Base-by-base conservation (phyloP, 306 rosid species). In the Pueraria montana region DNA sequence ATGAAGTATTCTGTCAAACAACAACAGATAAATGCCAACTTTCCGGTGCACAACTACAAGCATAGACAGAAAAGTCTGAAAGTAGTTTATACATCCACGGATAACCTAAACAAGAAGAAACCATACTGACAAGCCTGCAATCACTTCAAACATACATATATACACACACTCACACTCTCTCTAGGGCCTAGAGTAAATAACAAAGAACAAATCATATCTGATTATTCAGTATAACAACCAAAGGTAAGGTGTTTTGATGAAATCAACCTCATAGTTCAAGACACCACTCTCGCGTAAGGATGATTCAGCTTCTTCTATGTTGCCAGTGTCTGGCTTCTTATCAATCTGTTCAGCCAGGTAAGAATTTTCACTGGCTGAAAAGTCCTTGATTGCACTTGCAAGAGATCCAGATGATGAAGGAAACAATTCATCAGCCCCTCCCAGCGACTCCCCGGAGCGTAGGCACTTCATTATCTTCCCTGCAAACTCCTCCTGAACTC, bases 241-340 rank as follows among this genome's bases (percentile, higher is more conserved):
- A 86, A 55, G 20, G 65, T 10, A 74, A 43, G 63, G 68, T 46
- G 75, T 69, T 77, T 17, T 8, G 34, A 81, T 61, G 77, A 66
- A 69, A 85, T 91, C 36, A 75, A 96, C 99, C 97, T 96, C 98
- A 52, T 96, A 91, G 90, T 92, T 96, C 86, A 96, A 89, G 74
- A 85, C 83, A 5, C 97, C 98, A 81, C 89, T 94, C 84, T 89
- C 97, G 2, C 94, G 90, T 67, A 96, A 86, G 24, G 98, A 90
- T 79, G 89, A 91, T 81, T 96, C 97, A 4, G 98, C 98, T 88
- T 96, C 97, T 84, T 94, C 97, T 27, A 96, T 86, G 82, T 92
- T 96, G 40, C 95, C 91, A 34, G 89, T 80, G 74, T 90, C 92
- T 1, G 65, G 90, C 74, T 84, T 92, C 69, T 81, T 77, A 78